phyloP scores from a whole-genome alignment of 139 green algal genomes.

The Limnomonas spitsbergensis region DNA sequence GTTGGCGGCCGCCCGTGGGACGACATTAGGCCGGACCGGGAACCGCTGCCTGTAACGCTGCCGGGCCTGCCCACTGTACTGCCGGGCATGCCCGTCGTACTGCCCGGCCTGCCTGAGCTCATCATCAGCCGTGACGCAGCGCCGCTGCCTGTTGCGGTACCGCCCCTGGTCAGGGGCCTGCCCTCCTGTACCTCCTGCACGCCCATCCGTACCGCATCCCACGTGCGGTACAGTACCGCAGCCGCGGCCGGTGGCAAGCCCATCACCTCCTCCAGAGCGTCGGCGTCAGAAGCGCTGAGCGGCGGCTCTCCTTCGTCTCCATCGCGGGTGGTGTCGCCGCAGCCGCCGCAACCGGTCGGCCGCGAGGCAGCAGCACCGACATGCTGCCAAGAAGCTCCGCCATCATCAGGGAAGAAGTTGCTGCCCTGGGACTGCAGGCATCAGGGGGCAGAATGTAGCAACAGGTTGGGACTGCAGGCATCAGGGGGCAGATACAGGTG shows the following conservation, averaged over 20 bases:
- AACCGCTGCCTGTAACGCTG: background rate
- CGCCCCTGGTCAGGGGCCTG: conserved; percentile 8
- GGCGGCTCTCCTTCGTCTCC: background rate
- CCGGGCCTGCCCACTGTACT: too few species aligned
- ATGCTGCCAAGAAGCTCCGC: too few species aligned
- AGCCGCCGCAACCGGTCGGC: background rate
- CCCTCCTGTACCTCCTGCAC: background rate
- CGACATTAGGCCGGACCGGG: background rate
- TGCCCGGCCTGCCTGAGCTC: too few species aligned
- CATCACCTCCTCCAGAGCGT: background rate
- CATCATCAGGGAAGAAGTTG: background rate
- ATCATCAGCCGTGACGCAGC: too few species aligned
- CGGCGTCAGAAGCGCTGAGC: background rate
- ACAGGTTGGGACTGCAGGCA: background rate
- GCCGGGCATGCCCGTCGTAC: too few species aligned
- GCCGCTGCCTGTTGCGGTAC: too few species aligned
- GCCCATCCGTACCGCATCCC: background rate
- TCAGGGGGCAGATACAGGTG: background rate
- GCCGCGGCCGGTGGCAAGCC: conserved; percentile 15
- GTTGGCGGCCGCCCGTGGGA: background rate
- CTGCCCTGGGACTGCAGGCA: too few species aligned
- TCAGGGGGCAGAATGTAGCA: too few species aligned
- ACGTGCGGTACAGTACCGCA: conserved; percentile 18
- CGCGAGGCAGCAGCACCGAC: background rate
- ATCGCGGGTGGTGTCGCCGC: background rate